Base-by-base conservation (phyloP, 306 rosid species). In the Arachis stenosperma region DNA sequence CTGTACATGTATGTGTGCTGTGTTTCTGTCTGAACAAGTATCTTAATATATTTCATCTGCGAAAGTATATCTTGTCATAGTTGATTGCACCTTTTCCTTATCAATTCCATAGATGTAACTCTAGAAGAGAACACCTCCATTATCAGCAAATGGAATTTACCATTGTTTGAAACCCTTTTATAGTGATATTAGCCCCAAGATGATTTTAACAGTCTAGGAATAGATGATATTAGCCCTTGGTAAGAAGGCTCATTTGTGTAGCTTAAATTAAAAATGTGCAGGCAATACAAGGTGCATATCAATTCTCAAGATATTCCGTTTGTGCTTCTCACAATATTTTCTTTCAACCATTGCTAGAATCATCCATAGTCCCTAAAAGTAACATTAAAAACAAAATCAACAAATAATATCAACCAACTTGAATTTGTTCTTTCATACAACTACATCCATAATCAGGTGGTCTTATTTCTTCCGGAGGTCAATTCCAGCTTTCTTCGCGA, bases 401-500 rank as follows among this genome's bases (percentile, higher is more conserved):
- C 66, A 57, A 53, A 37, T 46, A 73, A 62, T 59, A 65, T 12
- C 17, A 30, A 71, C 15, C 46, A 79, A 62, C 46, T 41, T 52
- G 53, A 55, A 40, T 33, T 8, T 27, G 41, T 42, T 70, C 57
- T 67, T 75, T 72, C 58, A 62, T 40, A 37, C 51, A 50, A 55
- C 29, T 42, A 68, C 84, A 76, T 73, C 9, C 22, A 73, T 12
- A 67, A 67, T 37, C 17, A 65, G 53, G 30, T 54, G 56, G 53
- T 51, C 78, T 82, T 83, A 93, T 77, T 81, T 66, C 85, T 91
- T 93, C 59, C 89, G 75, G 46, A 93, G 98, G 81, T 91, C 98
- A 17, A 93, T 82, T 41, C 97, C 97, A 0, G 98, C 98, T 84
- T 93, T 93, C 86, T 91, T 93, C 43, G 98, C 98, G 30, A 93